phyloP scores from a whole-genome alignment of 2,329 filamentous ascomycete species.

The Westerdykella sp. region DNA sequence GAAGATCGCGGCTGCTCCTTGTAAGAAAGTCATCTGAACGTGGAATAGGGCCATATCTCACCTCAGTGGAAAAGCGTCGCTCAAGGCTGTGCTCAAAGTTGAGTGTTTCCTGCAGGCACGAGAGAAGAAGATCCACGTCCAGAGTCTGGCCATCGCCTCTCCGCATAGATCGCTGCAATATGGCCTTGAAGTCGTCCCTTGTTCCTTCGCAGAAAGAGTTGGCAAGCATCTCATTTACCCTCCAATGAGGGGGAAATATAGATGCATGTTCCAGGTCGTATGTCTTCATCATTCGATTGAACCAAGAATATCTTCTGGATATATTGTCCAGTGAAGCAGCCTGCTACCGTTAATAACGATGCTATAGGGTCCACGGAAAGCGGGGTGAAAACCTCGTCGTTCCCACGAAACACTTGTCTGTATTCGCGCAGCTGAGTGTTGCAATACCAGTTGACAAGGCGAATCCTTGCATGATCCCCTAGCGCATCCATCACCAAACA shows the following conservation, averaged over 20 bases:
- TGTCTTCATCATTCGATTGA: constrained; percentile 88
- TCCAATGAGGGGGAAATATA: constrained; percentile 85
- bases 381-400: constrained; percentile 59
- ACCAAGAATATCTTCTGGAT: constrained; percentile 89
- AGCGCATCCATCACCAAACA: constrained; percentile 93
- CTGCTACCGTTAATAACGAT: constrained; percentile 20
- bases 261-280: constrained; percentile 88
- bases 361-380: constrained; percentile 1
- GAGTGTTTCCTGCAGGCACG: constrained; percentile 88
- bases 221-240: constrained; percentile 80
- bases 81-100: constrained; percentile 95
- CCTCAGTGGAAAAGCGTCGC: constrained; percentile 65
- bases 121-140: constrained; percentile 82
- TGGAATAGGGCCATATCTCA: constrained; percentile 11
- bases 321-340: constrained; percentile 96
- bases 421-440: constrained; percentile 96
- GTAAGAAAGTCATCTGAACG: constrained; percentile 11
- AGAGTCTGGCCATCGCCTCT: constrained; percentile 69
- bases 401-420: constrained; percentile 88
- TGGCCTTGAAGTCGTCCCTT: constrained; percentile 88
- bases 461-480: constrained; percentile 74
- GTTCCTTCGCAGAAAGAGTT: constrained; percentile 95
- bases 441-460: constrained; percentile 93
- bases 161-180: constrained; percentile 81
- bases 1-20: constrained; percentile 61